phyloP scores from a whole-genome alignment of 179 eudicot species.

The Vitellaria paradoxa region DNA sequence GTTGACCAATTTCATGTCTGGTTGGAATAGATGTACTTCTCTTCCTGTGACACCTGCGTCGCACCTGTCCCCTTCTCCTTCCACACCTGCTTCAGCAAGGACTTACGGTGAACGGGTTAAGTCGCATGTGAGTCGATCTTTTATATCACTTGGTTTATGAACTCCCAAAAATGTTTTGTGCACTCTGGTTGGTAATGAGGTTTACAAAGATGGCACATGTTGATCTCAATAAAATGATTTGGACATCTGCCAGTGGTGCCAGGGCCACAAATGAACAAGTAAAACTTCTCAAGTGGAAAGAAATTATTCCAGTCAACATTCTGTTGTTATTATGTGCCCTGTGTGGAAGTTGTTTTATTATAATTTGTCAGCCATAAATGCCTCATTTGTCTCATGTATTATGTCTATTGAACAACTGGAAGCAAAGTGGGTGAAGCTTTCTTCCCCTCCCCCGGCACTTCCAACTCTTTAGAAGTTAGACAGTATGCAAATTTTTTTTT shows the following conservation, averaged over 20 bases:
- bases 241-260: no score
- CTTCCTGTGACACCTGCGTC: slow-evolving; percentile 75
- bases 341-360: neutral
- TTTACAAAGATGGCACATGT: no score
- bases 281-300: neutral
- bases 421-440: neutral
- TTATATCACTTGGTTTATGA: no score
- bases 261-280: neutral
- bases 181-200: no score
- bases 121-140: slow-evolving; percentile 25
- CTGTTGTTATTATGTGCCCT: neutral
- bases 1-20: slow-evolving; percentile 30
- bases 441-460: no score
- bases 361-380: neutral
- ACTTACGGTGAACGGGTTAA: slow-evolving; percentile 50
- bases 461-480: no score
- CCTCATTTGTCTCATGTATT: neutral
- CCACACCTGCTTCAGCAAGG: slow-evolving; percentile 69
- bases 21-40: slow-evolving; percentile 69
- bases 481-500: no score
- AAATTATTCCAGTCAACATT: neutral
- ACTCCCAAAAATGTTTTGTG: no score
- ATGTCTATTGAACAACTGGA: neutral
- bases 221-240: no score
- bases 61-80: slow-evolving; percentile 51